Conservation (phyloP, 2,329 filamentous ascomycete species). For the Cladosporium sp. region DNA sequence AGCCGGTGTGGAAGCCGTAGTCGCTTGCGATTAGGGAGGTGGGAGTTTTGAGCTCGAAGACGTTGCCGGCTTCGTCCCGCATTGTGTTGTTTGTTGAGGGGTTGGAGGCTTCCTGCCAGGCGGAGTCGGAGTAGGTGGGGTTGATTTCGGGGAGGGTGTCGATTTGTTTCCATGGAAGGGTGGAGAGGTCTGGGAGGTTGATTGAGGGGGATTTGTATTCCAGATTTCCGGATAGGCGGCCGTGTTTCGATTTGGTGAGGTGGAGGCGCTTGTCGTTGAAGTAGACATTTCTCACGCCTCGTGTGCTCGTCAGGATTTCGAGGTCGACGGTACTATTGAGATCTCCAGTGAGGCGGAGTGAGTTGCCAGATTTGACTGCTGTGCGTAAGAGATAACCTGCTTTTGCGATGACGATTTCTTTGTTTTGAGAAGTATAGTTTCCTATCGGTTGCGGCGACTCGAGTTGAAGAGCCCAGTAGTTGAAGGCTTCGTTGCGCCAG, state of each 20-base stretch:
- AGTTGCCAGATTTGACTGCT: conserved; percentile 43
- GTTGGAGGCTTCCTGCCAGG: conserved; percentile 59
- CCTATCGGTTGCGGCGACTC: conserved; percentile 15
- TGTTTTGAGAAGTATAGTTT: conserved; percentile 30
- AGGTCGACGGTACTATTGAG: conserved; percentile 64
- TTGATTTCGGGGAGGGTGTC: conserved; percentile 68
- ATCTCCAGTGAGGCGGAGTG: conserved; percentile 62
- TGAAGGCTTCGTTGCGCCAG: conserved; percentile 60
- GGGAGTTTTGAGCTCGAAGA: conserved; percentile 55
- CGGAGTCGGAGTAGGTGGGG: conserved; percentile 60
- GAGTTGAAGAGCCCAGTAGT: conserved; percentile 62
- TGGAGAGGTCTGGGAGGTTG: conserved; percentile 52
- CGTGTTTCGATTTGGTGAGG: conserved; percentile 41
- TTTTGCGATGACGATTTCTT: conserved; percentile 50
- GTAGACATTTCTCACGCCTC: conserved; percentile 47
- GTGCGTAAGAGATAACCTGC: conserved; percentile 62
- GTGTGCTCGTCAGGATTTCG: conserved; percentile 61
- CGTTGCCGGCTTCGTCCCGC: conserved; percentile 22
- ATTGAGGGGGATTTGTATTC: conserved; percentile 49
- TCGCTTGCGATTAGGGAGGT: conserved; percentile 63
- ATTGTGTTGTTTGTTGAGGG: conserved; percentile 57
- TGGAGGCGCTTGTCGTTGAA: conserved; percentile 53
- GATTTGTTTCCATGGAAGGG: conserved; percentile 62
- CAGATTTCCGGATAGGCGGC: conserved; percentile 48
- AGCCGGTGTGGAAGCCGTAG: conserved; percentile 69